Evolutionary conservation across 2,329 filamentous ascomycete genomes (phyloP), one percentile per base, ranked within the genome.

Genomic region (Microdochium trichocladiopsis): DNA sequence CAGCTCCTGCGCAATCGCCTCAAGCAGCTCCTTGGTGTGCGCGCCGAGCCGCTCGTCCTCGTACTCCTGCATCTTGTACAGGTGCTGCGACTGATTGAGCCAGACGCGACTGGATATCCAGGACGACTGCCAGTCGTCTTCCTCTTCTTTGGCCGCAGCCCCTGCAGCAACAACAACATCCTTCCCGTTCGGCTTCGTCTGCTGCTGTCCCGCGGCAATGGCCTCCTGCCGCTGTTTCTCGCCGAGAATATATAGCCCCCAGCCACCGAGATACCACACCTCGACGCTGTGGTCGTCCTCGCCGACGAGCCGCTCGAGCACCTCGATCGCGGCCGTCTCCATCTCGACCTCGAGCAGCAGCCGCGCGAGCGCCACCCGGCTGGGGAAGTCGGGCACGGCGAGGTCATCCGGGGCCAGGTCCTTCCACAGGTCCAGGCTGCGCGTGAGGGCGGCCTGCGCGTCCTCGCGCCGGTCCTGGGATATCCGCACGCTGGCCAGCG

Each of bases 221-320:
- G 56, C 68, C 65, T 64, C 67, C 56, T 69, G 69, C 60, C 77
- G 81, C 61, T 82, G 73, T 75, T 86, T 88, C 66, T 88, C 81
- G 11, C 87, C 88, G 56, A 88, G 75, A 53, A 96, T 79, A 66
- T 90, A 90, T 59, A 95, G 78, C 61, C 90, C 92, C 89, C 93
- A 97, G 3, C 94, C 95, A 45, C 94, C 94, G 4, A 99, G 78
- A 71, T 99, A 99, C 91, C 92, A 96, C 18, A 90, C 88, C 71
- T 99, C 94, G 21, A 99, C 88, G 67, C 93, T 96, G 64, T 88
- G 80, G 65, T 99, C 95, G 59, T 99, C 93, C 66, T 99, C 94
- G 33, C 81, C 76, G 37, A 95, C 83, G 51, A 99, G 74, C 51
- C 90, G 78, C 66, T 96, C 90, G 51, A 96, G 74, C 2, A 97